Evolutionary conservation across 2,329 filamentous ascomycete genomes (phyloP).

Genomic region (Apiospora koreana): DNA sequence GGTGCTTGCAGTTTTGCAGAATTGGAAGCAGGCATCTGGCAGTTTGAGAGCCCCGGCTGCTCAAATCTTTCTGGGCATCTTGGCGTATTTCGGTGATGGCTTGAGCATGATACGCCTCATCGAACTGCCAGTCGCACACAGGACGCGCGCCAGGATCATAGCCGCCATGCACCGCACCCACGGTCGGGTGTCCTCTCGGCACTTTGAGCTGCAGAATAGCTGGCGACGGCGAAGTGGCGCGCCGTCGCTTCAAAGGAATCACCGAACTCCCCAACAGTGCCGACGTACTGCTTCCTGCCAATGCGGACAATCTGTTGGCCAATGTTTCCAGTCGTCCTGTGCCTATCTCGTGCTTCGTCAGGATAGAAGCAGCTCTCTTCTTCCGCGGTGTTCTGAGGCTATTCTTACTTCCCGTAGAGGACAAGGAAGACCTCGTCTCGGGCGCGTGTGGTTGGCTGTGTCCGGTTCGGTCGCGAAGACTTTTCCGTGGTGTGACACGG

Average conservation of each 20-base stretch:
- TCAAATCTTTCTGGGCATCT: not conserved
- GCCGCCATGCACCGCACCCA: not conserved
- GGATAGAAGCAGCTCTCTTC: not conserved
- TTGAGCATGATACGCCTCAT: constrained; percentile 9
- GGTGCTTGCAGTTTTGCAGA: constrained; percentile 3
- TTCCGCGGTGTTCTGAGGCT: not conserved
- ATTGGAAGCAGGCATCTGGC: constrained; percentile 11
- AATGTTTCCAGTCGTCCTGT: constrained; percentile 9
- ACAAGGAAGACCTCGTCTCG: not conserved
- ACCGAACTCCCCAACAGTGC: not conserved
- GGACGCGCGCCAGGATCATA: constrained; percentile 8
- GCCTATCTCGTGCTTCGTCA: not conserved
- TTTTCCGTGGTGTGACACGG: not conserved
- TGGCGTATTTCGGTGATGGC: constrained; percentile 1
- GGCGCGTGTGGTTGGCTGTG: not conserved
- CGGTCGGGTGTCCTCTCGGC: not conserved
- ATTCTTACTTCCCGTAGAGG: not conserved
- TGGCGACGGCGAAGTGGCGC: constrained; percentile 5
- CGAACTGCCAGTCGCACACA: constrained; percentile 2
- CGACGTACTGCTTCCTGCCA: not conserved
- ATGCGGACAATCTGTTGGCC: constrained; percentile 1
- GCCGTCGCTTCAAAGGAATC: constrained; percentile 7
- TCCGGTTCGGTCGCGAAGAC: not conserved
- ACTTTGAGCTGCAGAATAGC: not conserved
- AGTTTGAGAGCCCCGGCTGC: constrained; percentile 12